Conservation (phyloP, 768 basidiomycete genomes). For the Lentinula detonsa region DNA sequence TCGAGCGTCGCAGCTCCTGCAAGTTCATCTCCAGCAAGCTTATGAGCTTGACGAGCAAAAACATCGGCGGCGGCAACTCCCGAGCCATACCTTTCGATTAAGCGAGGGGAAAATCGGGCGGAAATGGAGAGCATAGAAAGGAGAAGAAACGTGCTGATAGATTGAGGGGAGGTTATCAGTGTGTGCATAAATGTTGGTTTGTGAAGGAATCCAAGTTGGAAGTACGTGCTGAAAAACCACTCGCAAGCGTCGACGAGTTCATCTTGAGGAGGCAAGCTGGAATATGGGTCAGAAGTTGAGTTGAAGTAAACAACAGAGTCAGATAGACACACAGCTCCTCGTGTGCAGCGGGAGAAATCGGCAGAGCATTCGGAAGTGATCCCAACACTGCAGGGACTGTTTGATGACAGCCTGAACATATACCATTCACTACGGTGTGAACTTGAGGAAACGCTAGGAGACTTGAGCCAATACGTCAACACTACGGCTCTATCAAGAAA, state of each 20-base stretch:
- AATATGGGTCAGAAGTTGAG: not conserved
- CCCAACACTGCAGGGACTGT: conserved; percentile 1
- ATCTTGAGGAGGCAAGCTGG: conserved; percentile 8
- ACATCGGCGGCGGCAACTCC: conserved; percentile 6
- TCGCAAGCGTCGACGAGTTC: conserved; percentile 10
- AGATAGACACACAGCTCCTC: conserved; percentile 6
- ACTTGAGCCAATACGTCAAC: not conserved
- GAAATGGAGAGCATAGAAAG: conserved; percentile 11
- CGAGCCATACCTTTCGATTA: conserved; percentile 9
- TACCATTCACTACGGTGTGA: conserved; percentile 3
- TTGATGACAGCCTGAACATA: conserved; percentile 3
- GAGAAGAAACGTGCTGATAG: conserved; percentile 8
- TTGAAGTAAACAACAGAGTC: not conserved
- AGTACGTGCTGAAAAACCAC: conserved; percentile 11
- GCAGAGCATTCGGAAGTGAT: not conserved
- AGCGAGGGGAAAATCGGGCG: conserved; percentile 8
- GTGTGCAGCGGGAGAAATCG: not conserved
- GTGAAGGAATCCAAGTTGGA: conserved; percentile 9
- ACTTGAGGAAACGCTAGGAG: not conserved
- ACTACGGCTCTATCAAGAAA: not conserved
- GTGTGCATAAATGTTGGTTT: conserved; percentile 12
- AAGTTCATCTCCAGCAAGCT: conserved; percentile 8
- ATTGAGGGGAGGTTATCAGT: conserved; percentile 5
- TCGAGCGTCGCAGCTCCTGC: conserved; percentile 7
- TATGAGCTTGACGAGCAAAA: conserved; percentile 9